phyloP scores from a whole-genome alignment of 2,329 filamentous ascomycete species.

The Conoideocrella luteorostrata region DNA sequence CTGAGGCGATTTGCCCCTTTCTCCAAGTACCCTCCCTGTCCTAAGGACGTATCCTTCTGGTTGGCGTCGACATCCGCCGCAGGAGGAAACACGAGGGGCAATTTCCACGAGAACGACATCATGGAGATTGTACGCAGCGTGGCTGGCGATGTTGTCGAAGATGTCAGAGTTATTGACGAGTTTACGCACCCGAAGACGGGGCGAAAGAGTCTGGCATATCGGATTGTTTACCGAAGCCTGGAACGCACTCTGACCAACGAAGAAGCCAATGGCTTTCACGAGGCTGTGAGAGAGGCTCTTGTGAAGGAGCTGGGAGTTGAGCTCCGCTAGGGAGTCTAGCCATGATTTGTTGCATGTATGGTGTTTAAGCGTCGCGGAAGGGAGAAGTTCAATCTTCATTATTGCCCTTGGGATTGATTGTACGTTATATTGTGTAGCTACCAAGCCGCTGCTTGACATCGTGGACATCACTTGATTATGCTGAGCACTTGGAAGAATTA shows the following conservation, averaged over 20 bases:
- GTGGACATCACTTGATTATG: too few relatives aligned
- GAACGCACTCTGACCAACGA: conserved; percentile 83
- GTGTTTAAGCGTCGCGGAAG: too few relatives aligned
- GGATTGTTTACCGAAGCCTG: conserved; percentile 87
- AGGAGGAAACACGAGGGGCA: conserved; percentile 38
- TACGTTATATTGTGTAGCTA: too few relatives aligned
- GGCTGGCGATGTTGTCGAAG: conserved; percentile 78
- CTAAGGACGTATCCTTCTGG: conserved; percentile 95
- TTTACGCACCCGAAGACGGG: conserved; percentile 85
- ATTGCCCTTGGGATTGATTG: too few relatives aligned
- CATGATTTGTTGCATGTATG: too few relatives aligned
- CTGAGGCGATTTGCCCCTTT: conserved; percentile 72
- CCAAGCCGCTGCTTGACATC: too few relatives aligned
- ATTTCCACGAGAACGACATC: conserved; percentile 89
- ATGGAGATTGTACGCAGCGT: conserved; percentile 90
- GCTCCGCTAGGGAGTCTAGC: conserved; percentile 25
- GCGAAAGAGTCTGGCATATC: conserved; percentile 80
- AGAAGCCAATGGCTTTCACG: conserved; percentile 73
- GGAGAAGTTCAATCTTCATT: too few relatives aligned
- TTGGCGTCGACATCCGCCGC: conserved; percentile 43
- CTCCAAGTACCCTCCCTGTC: conserved; percentile 83
- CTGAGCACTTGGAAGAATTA: too few relatives aligned
- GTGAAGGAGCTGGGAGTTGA: conserved; percentile 71
- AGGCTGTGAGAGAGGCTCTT: conserved; percentile 57
- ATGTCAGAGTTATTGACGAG: conserved; percentile 76